These are phyloP conservation scores for Cutaneotrichosporon dermatis DNA, from an alignment of 1,284 basidiomycete species.

Conservation along the genomic window DNA sequence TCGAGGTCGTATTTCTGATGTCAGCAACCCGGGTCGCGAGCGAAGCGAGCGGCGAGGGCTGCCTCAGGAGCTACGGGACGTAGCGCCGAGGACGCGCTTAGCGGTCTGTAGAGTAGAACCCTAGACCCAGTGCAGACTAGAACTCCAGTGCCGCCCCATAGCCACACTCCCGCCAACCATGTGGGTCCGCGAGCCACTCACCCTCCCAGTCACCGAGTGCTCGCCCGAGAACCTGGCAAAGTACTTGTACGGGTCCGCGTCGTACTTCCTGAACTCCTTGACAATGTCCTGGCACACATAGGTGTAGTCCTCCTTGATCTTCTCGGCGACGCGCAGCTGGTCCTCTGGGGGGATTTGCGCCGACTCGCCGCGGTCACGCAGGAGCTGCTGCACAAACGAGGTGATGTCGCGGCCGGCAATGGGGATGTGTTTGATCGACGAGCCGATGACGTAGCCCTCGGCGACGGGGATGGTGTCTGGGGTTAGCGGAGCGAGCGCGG, in stretches of 20 bases:
- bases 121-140: too few species aligned
- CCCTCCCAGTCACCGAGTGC: slow-evolving; percentile 84
- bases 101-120: too few species aligned
- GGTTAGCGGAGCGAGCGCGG: neutral
- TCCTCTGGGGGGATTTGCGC: slow-evolving; percentile 91
- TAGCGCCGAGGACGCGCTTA: too few species aligned
- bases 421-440: slow-evolving; percentile 98
- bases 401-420: slow-evolving; percentile 97
- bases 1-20: slow-evolving; percentile 80
- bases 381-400: slow-evolving; percentile 91
- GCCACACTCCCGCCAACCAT: too few species aligned
- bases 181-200: slow-evolving; percentile 49
- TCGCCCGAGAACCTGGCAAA: slow-evolving; percentile 93
- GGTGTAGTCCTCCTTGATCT: slow-evolving; percentile 97
- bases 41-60: too few species aligned
- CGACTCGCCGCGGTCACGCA: slow-evolving; percentile 94
- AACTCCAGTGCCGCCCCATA: too few species aligned
- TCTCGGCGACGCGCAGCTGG: slow-evolving; percentile 83
- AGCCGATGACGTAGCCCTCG: slow-evolving; percentile 98
- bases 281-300: slow-evolving; percentile 99
- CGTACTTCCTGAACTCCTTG: slow-evolving; percentile 97
- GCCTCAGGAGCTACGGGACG: too few species aligned
- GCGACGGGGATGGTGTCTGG: slow-evolving; percentile 54
- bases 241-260: slow-evolving; percentile 92
- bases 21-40: neutral